A percentile compares a stretch with the other conserved stretches of the same genome.
These are phyloP conservation scores for Fusarium aywerte DNA, from an alignment of 2,329 filamentous ascomycete genomes.

Conservation along the genomic window DNA sequence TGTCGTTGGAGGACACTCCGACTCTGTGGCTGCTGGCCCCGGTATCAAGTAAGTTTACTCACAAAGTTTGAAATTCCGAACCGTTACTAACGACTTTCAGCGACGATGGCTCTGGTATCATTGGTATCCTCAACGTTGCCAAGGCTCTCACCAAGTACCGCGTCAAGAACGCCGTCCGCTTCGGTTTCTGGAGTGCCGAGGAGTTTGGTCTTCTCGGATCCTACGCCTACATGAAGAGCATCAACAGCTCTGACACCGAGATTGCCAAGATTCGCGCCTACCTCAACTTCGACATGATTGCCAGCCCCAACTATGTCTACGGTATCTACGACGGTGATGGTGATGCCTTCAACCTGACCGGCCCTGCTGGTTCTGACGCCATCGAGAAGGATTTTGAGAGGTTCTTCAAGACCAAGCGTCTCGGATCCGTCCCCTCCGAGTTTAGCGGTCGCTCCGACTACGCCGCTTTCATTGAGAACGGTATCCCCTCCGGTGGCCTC, in stretches of 20 bases:
- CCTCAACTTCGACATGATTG: slow-evolving; percentile 68
- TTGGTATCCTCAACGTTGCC: slow-evolving; percentile 59
- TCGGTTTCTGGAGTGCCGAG: slow-evolving; percentile 65
- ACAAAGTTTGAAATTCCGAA: not conserved
- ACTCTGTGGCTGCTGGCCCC: slow-evolving; percentile 61
- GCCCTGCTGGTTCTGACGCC: slow-evolving; percentile 67
- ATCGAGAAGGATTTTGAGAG: slow-evolving; percentile 68
- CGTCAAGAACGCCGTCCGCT: slow-evolving; percentile 61
- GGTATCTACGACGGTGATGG: slow-evolving; percentile 70
- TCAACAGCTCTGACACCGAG: slow-evolving; percentile 57
- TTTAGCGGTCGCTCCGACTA: slow-evolving; percentile 77
- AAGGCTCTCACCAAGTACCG: slow-evolving; percentile 55
- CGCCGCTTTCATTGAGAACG: slow-evolving; percentile 72
- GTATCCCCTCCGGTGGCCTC: slow-evolving; percentile 74
- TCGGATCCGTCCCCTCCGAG: slow-evolving; percentile 67
- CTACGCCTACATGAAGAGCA: slow-evolving; percentile 59
- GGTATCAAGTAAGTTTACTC: slow-evolving; percentile 63
- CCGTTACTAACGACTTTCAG: slow-evolving; percentile 25
- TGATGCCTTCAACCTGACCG: slow-evolving; percentile 66
- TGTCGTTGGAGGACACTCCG: slow-evolving; percentile 60
- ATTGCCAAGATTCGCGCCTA: slow-evolving; percentile 63
- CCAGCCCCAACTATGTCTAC: slow-evolving; percentile 61
- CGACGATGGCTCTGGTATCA: slow-evolving; percentile 68
- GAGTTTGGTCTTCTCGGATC: slow-evolving; percentile 62
- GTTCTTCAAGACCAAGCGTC: slow-evolving; percentile 60